Percentiles rank a stretch among this genome's conserved stretches.
Conservation (phyloP, 2,329 filamentous ascomycete genomes). For the Paecilomyces formosus region DNA sequence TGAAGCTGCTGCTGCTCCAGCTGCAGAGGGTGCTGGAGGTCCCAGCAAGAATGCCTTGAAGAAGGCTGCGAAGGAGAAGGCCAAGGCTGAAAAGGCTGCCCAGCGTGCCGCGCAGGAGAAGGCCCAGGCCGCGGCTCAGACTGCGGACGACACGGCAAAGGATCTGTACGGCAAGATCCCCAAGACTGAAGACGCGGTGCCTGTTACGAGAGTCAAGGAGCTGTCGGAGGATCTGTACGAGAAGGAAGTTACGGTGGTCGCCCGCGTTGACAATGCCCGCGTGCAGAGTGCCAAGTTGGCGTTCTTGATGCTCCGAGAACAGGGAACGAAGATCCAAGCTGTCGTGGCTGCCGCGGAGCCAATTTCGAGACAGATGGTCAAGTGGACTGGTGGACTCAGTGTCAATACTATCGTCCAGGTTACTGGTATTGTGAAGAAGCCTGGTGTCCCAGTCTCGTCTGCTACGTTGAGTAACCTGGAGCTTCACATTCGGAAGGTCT, state of each 20-base stretch:
- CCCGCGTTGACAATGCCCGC: conserved; percentile 78
- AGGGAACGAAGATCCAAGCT: conserved; percentile 74
- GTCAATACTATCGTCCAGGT: conserved; percentile 75
- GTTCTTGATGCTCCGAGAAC: conserved; percentile 77
- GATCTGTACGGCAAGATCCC: conserved; percentile 73
- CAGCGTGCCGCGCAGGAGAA: conserved; percentile 67
- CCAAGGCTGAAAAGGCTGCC: conserved; percentile 72
- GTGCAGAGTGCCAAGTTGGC: conserved; percentile 86
- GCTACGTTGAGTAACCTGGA: conserved; percentile 73
- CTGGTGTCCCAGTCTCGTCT: conserved; percentile 81
- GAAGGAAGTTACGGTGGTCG: conserved; percentile 67
- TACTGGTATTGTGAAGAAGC: conserved; percentile 72
- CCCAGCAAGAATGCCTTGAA: conserved; percentile 74
- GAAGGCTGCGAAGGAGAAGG: conserved; percentile 84
- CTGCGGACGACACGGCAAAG: conserved; percentile 53
- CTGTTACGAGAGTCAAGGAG: conserved; percentile 52
- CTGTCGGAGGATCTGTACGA: conserved; percentile 56
- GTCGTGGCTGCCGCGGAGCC: conserved; percentile 59
- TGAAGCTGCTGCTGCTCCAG: conserved; percentile 15
- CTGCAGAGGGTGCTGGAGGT: conserved; percentile 37
- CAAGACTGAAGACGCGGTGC: conserved; percentile 50
- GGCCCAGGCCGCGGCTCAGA: conserved; percentile 57
- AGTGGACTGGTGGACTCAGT: conserved; percentile 70
- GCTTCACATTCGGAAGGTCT: conserved; percentile 82
- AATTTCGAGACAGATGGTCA: conserved; percentile 84